phyloP scores from a whole-genome alignment of 495 filamentous ascomycete species.

The Aspergillus biplanus region DNA sequence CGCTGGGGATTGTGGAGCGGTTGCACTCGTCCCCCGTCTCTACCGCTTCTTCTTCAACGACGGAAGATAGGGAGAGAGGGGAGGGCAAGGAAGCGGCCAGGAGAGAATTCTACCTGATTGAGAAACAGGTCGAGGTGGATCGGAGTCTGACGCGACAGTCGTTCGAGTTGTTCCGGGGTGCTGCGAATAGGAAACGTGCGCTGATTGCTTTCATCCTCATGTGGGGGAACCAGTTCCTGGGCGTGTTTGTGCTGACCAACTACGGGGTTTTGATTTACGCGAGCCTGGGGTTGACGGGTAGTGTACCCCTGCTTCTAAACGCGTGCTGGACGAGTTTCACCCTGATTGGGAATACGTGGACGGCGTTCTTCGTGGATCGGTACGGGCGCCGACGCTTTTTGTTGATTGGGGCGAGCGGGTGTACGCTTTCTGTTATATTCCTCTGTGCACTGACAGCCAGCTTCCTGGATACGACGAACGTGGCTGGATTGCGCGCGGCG shows the following conservation, averaged over 20 bases:
- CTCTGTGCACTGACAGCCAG: constrained; percentile 34
- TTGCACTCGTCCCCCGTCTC: constrained; percentile 24
- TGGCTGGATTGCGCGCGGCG: constrained; percentile 31
- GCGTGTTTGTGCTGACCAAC: constrained; percentile 39
- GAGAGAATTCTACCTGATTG: constrained; percentile 33
- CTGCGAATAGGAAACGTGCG: constrained; percentile 38
- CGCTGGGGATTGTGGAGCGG: constrained; percentile 28
- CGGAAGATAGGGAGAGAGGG: constrained; percentile 4
- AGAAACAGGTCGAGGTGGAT: constrained; percentile 33
- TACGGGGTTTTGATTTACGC: constrained; percentile 46
- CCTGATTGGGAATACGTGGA: constrained; percentile 42
- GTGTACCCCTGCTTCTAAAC: constrained; percentile 38
- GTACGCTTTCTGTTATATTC: constrained; percentile 29
- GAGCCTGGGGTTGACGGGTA: constrained; percentile 35
- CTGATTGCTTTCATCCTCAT: constrained; percentile 38
- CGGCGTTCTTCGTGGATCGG: constrained; percentile 40
- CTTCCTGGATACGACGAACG: constrained; percentile 35
- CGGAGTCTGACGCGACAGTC: constrained; percentile 9
- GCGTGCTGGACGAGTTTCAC: constrained; percentile 42
- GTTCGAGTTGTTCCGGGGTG: constrained; percentile 36
- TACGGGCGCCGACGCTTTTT: constrained; percentile 39
- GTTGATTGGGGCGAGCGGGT: constrained; percentile 37
- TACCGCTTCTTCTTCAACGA: no score
- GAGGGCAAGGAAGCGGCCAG: constrained; percentile 23
- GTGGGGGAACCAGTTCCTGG: constrained; percentile 34